phyloP scores from a whole-genome alignment of 495 filamentous ascomycete genomes.

The Sphaerosporella brunnea region DNA sequence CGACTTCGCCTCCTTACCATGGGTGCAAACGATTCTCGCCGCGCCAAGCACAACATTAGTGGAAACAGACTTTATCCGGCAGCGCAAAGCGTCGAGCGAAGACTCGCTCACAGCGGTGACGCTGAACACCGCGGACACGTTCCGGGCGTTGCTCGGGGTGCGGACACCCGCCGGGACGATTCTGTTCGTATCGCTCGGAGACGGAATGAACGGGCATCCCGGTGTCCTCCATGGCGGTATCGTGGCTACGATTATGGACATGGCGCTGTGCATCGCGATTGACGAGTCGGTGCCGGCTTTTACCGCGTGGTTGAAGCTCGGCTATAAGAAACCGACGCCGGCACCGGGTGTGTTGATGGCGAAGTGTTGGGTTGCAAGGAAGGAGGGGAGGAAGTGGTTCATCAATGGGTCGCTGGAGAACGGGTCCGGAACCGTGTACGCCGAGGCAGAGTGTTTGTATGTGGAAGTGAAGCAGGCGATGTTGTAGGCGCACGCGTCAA shows the following conservation, averaged over 20 bases:
- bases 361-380: not conserved
- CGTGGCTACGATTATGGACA: not conserved
- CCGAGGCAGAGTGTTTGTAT: not conserved
- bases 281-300: not conserved
- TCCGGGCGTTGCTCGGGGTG: not conserved
- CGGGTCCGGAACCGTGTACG: not conserved
- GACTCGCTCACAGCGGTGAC: not conserved
- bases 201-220: not conserved
- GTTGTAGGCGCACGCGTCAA: too few species aligned
- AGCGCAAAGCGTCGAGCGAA: not conserved
- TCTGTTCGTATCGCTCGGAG: not conserved
- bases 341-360: not conserved
- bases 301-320: not conserved
- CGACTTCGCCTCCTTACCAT: not conserved
- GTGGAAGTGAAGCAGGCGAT: not conserved
- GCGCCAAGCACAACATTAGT: not conserved
- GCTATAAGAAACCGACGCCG: not conserved
- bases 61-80: not conserved
- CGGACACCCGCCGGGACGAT: not conserved
- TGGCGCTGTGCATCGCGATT: not conserved
- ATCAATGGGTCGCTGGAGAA: not conserved
- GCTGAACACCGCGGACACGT: not conserved
- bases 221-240: not conserved
- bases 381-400: not conserved
- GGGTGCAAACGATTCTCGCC: not conserved